A percentile compares a stretch with the other conserved stretches of the same genome.
phyloP scores from a whole-genome alignment of 306 rosid species.

The Quercus cerris region DNA sequence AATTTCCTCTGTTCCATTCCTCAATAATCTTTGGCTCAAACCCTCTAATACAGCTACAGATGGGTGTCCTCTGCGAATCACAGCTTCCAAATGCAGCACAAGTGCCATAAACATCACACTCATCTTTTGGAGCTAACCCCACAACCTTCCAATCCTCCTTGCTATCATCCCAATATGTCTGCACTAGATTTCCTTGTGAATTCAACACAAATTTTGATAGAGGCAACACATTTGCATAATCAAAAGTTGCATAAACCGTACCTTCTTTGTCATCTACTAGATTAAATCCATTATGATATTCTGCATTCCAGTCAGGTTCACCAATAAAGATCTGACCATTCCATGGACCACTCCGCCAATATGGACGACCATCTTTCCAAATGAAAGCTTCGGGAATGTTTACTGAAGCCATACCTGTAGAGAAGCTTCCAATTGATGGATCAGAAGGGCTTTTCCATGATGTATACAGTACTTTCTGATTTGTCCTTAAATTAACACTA shows the following conservation, averaged over 20 bases:
- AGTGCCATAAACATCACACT: conserved; percentile 16
- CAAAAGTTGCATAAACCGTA: background rate
- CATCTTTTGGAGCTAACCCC: background rate
- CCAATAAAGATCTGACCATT: conserved; percentile 38
- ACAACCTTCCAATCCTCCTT: background rate
- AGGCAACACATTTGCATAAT: background rate
- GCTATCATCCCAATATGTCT: background rate
- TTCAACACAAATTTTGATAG: background rate
- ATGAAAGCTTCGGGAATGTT: conserved; percentile 28
- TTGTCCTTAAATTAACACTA: no score
- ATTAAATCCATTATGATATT: conserved; percentile 25
- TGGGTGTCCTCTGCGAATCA: background rate
- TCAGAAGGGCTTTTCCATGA: conserved; percentile 38
- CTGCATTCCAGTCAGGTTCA: conserved; percentile 24
- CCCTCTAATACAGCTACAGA: conserved; percentile 33
- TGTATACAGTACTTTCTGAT: background rate
- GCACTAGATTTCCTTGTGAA: conserved; percentile 15
- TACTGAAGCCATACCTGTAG: background rate
- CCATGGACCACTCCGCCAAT: conserved; percentile 54
- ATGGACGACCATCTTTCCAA: conserved; percentile 19
- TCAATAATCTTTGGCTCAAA: conserved; percentile 10
- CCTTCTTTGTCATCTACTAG: conserved; percentile 14
- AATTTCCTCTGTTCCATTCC: conserved; percentile 6
- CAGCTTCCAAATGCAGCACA: conserved; percentile 30
- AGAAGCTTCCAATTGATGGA: conserved; percentile 36